These are phyloP conservation scores for Euphorbia pulcherrima DNA, from an alignment of 345 rosid genomes.

Conservation along the genomic window DNA sequence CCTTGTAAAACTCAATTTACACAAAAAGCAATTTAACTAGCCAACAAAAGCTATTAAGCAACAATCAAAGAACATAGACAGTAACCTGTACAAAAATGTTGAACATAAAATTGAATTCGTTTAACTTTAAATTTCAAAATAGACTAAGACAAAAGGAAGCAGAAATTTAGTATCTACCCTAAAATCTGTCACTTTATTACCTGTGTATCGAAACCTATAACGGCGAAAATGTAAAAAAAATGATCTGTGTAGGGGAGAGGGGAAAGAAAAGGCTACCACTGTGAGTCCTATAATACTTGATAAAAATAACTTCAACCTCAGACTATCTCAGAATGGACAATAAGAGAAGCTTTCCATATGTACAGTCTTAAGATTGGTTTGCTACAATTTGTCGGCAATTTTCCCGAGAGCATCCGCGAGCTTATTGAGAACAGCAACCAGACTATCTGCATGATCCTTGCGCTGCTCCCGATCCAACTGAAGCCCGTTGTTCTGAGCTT, in stretches of 20 bases:
- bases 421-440: conserved; percentile 76
- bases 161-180: conserved; percentile 15
- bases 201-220: conserved; percentile 8
- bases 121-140: background rate
- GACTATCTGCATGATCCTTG: conserved; percentile 57
- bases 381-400: conserved; percentile 83
- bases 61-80: background rate
- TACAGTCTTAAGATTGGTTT: conserved; percentile 22
- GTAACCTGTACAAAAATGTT: conserved; percentile 14
- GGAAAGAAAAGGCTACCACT: conserved; percentile 1
- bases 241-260: background rate
- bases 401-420: conserved; percentile 84
- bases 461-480: conserved; percentile 81
- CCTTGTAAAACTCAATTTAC: no score
- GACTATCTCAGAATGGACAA: conserved; percentile 17
- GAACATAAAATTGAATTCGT: background rate
- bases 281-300: conserved; percentile 22
- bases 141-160: conserved; percentile 10
- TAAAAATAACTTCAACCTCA: conserved; percentile 22
- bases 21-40: background rate
- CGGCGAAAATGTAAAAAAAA: conserved; percentile 15
- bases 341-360: conserved; percentile 26
- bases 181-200: conserved; percentile 24
- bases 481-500: conserved; percentile 66
- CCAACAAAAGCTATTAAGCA: no score